Evolutionary conservation across 2,329 filamentous ascomycete genomes (phyloP).

Genomic region (Apiospora phragmitis): DNA sequence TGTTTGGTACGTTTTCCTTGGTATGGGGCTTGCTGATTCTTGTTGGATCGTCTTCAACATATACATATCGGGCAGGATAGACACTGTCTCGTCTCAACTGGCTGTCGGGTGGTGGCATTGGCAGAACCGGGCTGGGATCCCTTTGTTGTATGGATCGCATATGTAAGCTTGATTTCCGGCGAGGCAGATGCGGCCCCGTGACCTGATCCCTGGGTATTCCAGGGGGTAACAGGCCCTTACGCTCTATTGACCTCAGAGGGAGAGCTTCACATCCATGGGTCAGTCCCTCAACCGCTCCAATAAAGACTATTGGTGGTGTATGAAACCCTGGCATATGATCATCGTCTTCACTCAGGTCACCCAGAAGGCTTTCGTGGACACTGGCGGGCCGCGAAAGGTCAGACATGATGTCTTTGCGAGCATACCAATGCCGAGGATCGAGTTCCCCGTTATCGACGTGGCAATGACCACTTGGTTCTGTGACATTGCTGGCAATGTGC

Average conservation of each 20-base stretch:
- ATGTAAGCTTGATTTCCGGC: constrained; percentile 12
- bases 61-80: constrained; percentile 18
- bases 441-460: constrained; percentile 25
- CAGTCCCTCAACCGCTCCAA: constrained; percentile 16
- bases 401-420: not conserved
- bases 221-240: constrained; percentile 15
- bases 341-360: constrained; percentile 19
- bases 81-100: constrained; percentile 16
- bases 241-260: constrained; percentile 15
- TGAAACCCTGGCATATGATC: constrained; percentile 5
- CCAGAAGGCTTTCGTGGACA: constrained; percentile 20
- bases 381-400: constrained; percentile 15
- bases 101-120: constrained; percentile 24
- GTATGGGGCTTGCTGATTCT: constrained; percentile 17
- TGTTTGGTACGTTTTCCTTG: constrained; percentile 23
- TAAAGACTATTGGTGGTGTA: constrained; percentile 16
- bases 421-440: not conserved
- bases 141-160: constrained; percentile 16
- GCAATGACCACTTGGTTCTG: constrained; percentile 27
- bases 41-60: constrained; percentile 23
- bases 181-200: constrained; percentile 15
- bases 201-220: constrained; percentile 23
- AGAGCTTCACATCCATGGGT: constrained; percentile 17
- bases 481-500: constrained; percentile 41
- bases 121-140: constrained; percentile 20